phyloP scores from a whole-genome alignment of 306 rosid genomes.

The Vigna angularis region DNA sequence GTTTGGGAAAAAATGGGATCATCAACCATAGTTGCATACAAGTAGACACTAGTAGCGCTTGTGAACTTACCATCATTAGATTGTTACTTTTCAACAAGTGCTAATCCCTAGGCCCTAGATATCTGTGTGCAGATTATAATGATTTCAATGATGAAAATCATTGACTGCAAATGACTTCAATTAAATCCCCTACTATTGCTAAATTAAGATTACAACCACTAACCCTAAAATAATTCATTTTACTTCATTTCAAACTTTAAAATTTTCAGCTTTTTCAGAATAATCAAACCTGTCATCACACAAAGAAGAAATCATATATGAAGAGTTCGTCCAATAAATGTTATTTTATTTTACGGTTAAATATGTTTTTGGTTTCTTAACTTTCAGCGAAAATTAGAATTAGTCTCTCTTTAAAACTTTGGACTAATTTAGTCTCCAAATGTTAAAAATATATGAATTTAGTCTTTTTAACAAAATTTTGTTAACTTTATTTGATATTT shows the following conservation, averaged over 20 bases:
- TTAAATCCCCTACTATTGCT: neutral
- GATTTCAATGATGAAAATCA: slow-evolving; percentile 46
- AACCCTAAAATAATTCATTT: neutral
- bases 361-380: too few relatives aligned
- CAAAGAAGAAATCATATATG: neutral
- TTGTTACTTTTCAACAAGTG: slow-evolving; percentile 38
- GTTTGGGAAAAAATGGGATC: slow-evolving; percentile 17
- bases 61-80: slow-evolving; percentile 39
- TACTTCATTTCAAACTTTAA: neutral
- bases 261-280: neutral
- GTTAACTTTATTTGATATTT: too few relatives aligned
- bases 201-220: neutral
- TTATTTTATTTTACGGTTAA: too few relatives aligned
- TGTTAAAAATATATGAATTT: too few relatives aligned
- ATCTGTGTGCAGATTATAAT: slow-evolving; percentile 43
- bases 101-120: slow-evolving; percentile 49
- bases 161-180: slow-evolving; percentile 23
- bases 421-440: too few relatives aligned
- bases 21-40: slow-evolving; percentile 30
- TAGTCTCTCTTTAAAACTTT: too few relatives aligned
- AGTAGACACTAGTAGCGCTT: slow-evolving; percentile 3
- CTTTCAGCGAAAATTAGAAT: too few relatives aligned
- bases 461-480: too few relatives aligned
- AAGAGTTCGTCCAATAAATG: neutral
- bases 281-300: neutral